phyloP scores from a whole-genome alignment of 2,329 filamentous ascomycete genomes.

The Aquanectria penicillioides region DNA sequence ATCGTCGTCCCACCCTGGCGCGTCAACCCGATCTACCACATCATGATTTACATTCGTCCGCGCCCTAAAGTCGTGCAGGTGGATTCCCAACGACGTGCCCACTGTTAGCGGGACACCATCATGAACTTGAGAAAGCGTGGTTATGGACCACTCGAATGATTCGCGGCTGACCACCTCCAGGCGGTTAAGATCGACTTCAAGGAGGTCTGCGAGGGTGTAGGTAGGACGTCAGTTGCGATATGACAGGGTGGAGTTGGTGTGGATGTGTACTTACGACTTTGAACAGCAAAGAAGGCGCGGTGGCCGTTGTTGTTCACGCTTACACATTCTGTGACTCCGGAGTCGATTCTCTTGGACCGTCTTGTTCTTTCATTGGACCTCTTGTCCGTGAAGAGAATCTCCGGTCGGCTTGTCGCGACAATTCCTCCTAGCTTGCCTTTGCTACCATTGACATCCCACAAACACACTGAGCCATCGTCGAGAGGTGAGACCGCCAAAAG shows the following conservation, averaged over 20 bases:
- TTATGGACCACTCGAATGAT: conserved; percentile 84
- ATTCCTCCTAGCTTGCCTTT: conserved; percentile 68
- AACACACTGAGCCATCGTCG: conserved; percentile 86
- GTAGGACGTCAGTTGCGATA: conserved; percentile 1
- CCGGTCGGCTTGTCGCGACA: conserved; percentile 71
- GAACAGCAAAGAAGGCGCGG: conserved; percentile 82
- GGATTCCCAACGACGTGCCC: conserved; percentile 82
- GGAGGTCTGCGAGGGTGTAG: conserved; percentile 59
- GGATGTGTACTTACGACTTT: conserved; percentile 73
- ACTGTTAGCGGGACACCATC: conserved; percentile 79
- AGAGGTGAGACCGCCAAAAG: conserved; percentile 77
- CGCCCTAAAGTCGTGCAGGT: conserved; percentile 81
- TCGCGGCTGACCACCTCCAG: conserved; percentile 75
- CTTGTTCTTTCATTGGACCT: conserved; percentile 55
- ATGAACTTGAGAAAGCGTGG: conserved; percentile 77
- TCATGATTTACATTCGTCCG: conserved; percentile 46
- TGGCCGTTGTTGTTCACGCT: conserved; percentile 76
- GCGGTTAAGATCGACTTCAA: conserved; percentile 83
- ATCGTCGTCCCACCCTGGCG: conserved; percentile 32
- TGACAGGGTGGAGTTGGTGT: too few species aligned
- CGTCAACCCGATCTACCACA: conserved; percentile 49
- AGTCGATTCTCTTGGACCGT: conserved; percentile 73
- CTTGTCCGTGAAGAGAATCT: conserved; percentile 71
- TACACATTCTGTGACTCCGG: conserved; percentile 81
- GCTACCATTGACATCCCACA: conserved; percentile 80